Evolutionary conservation across 306 rosid species (phyloP), one percentile per base, ranked within the genome.

Genomic region (Quercus cerris): DNA sequence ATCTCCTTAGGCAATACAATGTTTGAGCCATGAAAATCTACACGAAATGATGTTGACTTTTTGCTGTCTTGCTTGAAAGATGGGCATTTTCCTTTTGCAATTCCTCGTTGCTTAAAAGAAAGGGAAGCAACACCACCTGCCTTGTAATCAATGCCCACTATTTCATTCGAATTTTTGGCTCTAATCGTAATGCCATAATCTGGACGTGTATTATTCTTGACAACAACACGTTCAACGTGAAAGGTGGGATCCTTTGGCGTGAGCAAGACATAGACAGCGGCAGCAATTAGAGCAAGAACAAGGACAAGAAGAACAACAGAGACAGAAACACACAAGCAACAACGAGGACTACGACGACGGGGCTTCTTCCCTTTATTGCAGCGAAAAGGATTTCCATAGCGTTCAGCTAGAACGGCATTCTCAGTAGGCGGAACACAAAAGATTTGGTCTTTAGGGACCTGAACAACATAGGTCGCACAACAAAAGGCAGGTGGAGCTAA

Each of bases 391-490:
- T 66, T 69, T 0, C 54, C 77, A n/a, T 75, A 81, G 17, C 31
- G 69, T 30, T 89, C 80, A 4, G 83, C 88, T 12, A 93, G 56
- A 3, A 5, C 22, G 19, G 91, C 88, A 27, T 93, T 88, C 71
- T 88, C 86, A 0, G 91, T 88, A 0, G 91, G 85, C 1, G 97
- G 97, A 6, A 90, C 66, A 0, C 88, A 92, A 71, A 89, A 93
- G 71, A 91, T 80, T 81, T 91, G 97, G 56, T 93, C 92, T 59
- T 88, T 91, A 6, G 97, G 94, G 68, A 91, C 85, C 22, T 87
- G 92, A 33, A 93, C 90, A 23, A 93, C 78, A 66, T 86, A 93
- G 38, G 90, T 88, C 19, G 83, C 87, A 0, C 84, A 11, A 30
- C 17, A n/a, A 31, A 81, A 31, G 23, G 51, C 17, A 8, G 49